Conservation (phyloP, 2,329 filamentous ascomycete genomes). For the Emmonsiellopsis sp. region DNA sequence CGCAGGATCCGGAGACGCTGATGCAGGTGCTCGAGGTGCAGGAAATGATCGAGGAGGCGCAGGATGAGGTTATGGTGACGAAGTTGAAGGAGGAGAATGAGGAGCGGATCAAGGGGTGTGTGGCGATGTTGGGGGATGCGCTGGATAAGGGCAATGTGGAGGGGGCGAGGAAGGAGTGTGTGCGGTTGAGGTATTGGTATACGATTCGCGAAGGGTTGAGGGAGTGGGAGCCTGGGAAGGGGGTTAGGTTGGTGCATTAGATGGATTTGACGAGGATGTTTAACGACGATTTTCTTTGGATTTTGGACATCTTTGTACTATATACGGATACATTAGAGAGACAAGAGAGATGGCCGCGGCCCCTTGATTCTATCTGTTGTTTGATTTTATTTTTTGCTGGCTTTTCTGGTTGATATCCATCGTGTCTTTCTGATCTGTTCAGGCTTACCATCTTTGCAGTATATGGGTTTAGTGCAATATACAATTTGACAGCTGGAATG, state of each 20-base stretch:
- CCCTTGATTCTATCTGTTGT: too few species aligned
- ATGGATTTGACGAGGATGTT: background rate
- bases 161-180: constrained; percentile 60
- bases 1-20: constrained; percentile 62
- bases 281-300: background rate
- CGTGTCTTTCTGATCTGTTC: too few species aligned
- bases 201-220: constrained; percentile 74
- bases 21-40: constrained; percentile 80
- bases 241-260: constrained; percentile 48
- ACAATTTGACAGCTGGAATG: too few species aligned
- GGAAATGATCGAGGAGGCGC: constrained; percentile 65
- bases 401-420: too few species aligned
- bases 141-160: constrained; percentile 61
- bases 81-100: constrained; percentile 62
- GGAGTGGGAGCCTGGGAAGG: constrained; percentile 68
- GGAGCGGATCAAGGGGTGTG: constrained; percentile 53
- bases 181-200: constrained; percentile 79
- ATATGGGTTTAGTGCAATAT: too few species aligned
- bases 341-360: too few species aligned
- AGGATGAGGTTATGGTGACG: constrained; percentile 51
- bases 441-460: too few species aligned
- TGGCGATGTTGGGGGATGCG: constrained; percentile 52
- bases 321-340: background rate
- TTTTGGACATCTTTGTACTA: constrained; percentile 4
- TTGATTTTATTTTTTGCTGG: too few species aligned